Evolutionary conservation across 495 filamentous ascomycete species (phyloP), one percentile per base, ranked within the genome.

Genomic region (Glutinoglossum americanum): DNA sequence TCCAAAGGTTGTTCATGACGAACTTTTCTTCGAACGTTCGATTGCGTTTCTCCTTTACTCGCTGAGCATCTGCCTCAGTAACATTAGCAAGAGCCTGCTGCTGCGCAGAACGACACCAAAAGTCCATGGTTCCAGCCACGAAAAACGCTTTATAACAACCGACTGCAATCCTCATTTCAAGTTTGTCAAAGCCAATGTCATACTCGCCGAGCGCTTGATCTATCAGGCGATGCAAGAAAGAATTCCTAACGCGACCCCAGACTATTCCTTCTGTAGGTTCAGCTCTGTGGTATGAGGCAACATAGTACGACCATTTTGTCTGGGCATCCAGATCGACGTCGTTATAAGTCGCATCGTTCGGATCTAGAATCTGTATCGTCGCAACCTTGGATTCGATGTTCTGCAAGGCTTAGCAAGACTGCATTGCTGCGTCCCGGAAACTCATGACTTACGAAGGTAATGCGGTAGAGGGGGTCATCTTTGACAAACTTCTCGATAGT

Each of bases 251-350:
- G 23, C 76, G 75, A 7, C 74, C 74, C 44, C 54, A 49, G 80
- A 74, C 7, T 75, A 71, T 7, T 96, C 75, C 28, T 86, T 99
- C 93, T 15, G 93, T 99, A 6, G 83, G 85, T 58, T 93, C 89
- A 47, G 87, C 74, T 65, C 85, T 84, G 51, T 83, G 82, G 69
- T 84, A 99, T 10, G 89, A 85, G 44, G 87, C 87, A 45, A 94
- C 84, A 65, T 99, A 99, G 73, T 90, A 89, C 54, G 85, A 83
- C 90, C 90, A 97, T 54, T 74, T 75, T 49, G 76, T 74, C 57
- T 80, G 76, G 30, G 72, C 68, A 60, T 71, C 76, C 32, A 83
- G 65, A 25, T 76, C 74, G 33, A 76, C 74, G 55, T 71, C 73
- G 56, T 87, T 79, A 63, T 90, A 84, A 0, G 87, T 93, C 4